phyloP scores from a whole-genome alignment of 805 yeast species.

The Komagataella mondaviorum region DNA sequence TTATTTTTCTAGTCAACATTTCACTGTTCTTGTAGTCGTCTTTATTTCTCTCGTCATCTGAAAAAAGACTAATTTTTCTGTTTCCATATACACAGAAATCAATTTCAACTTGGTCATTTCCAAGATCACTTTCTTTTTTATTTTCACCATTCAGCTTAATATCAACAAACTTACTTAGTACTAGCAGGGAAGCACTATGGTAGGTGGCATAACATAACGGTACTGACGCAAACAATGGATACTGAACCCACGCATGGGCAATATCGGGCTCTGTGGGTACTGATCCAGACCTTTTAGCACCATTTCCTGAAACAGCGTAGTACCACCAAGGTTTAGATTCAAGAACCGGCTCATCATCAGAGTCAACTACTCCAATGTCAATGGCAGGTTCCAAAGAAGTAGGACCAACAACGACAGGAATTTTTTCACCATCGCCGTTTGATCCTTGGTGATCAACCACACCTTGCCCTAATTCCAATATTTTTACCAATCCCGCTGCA shows the following conservation, averaged over 20 bases:
- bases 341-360: background rate
- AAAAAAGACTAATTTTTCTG: background rate
- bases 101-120: background rate
- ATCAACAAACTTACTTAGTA: conserved; percentile 10
- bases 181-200: conserved; percentile 16
- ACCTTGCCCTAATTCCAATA: conserved; percentile 27
- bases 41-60: background rate
- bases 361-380: background rate
- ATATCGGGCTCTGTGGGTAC: conserved; percentile 9
- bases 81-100: background rate
- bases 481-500: conserved; percentile 16
- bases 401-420: conserved; percentile 18
- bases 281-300: background rate
- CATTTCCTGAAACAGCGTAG: background rate
- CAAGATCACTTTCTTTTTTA: background rate
- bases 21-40: background rate
- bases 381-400: conserved; percentile 11
- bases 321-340: conserved; percentile 1
- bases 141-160: conserved; percentile 5
- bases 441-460: conserved; percentile 2
- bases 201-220: conserved; percentile 18
- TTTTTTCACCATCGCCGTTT: background rate
- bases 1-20: background rate
- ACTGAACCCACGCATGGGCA: conserved; percentile 28
- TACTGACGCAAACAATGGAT: conserved; percentile 17